phyloP scores from a whole-genome alignment of 768 basidiomycete genomes.

The Xerocomellus amylosporus region DNA sequence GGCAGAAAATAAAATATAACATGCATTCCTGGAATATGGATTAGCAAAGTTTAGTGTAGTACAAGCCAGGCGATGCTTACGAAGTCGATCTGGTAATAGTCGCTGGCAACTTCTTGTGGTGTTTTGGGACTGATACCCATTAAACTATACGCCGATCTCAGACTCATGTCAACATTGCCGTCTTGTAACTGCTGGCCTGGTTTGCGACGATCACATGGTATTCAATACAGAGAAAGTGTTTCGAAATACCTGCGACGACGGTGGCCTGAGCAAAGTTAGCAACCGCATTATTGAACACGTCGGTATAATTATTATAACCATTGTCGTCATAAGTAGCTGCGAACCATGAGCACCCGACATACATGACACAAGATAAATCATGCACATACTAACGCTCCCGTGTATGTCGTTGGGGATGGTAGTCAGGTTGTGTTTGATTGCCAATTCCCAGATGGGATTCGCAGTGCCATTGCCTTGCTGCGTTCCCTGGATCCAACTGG shows the following conservation, averaged over 20 bases:
- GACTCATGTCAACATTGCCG: conserved; percentile 48
- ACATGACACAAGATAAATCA: background rate
- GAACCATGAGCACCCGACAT: background rate
- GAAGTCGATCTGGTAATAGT: conserved; percentile 53
- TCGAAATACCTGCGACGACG: conserved; percentile 41
- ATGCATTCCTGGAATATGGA: conserved; percentile 25
- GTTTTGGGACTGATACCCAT: conserved; percentile 45
- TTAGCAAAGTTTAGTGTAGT: conserved; percentile 1
- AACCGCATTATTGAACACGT: conserved; percentile 40
- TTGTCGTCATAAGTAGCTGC: conserved; percentile 54
- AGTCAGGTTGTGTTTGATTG: conserved; percentile 50
- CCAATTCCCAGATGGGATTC: conserved; percentile 61
- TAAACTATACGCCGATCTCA: conserved; percentile 52
- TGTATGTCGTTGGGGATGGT: conserved; percentile 46
- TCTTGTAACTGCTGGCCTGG: conserved; percentile 13
- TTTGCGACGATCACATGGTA: conserved; percentile 31
- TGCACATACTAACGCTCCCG: conserved; percentile 42
- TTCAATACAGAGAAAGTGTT: conserved; percentile 40
- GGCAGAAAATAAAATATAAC: conserved; percentile 1
- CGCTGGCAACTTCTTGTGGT: conserved; percentile 48
- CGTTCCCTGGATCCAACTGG: conserved; percentile 62
- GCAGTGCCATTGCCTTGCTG: conserved; percentile 46
- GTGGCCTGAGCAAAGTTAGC: conserved; percentile 43
- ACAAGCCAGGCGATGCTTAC: conserved; percentile 8
- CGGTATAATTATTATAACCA: conserved; percentile 47